Percentiles rank a stretch among this genome's conserved stretches.
These are phyloP conservation scores for Fraxinus dipetala DNA, from an alignment of 305 asterid genomes.

Conservation along the genomic window DNA sequence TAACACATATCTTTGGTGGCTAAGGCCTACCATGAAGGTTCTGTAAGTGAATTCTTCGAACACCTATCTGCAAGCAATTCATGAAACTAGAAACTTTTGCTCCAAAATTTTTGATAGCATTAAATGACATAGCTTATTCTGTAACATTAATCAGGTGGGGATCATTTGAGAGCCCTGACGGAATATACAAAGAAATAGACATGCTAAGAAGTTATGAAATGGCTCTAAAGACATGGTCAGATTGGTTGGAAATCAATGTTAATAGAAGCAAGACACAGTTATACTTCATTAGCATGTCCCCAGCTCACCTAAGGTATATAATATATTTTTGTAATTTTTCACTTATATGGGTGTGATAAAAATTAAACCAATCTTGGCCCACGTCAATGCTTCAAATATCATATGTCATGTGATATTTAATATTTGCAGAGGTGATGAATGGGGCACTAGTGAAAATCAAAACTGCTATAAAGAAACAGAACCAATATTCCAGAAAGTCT, in stretches of 20 bases:
- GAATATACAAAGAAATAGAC: slow-evolving; percentile 62
- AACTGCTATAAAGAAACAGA: slow-evolving; percentile 40
- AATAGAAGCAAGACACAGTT: slow-evolving; percentile 58
- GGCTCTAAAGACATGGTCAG: slow-evolving; percentile 83
- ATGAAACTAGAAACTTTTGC: neutral
- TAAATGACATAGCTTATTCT: neutral
- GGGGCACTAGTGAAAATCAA: slow-evolving; percentile 26
- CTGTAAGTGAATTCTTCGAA: slow-evolving; percentile 43
- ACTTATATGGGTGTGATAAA: neutral
- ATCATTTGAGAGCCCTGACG: slow-evolving; percentile 57
- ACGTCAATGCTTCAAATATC: neutral
- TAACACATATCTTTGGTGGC: slow-evolving; percentile 77
- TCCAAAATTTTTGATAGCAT: neutral
- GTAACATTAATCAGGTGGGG: slow-evolving; percentile 60
- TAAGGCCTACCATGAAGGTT: slow-evolving; percentile 60
- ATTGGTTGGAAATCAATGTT: slow-evolving; percentile 83
- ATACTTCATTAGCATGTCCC: slow-evolving; percentile 78
- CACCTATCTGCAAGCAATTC: neutral
- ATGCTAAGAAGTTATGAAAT: slow-evolving; percentile 81
- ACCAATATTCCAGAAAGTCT: slow-evolving; percentile 21
- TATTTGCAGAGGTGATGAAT: slow-evolving; percentile 34
- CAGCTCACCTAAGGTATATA: slow-evolving; percentile 71
- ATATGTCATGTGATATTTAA: neutral
- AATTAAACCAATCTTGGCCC: neutral
- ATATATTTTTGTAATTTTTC: neutral